Evolutionary conservation across 768 basidiomycete species (phyloP), one percentile per base, ranked within the genome.

Genomic region (Ramaria sp.): DNA sequence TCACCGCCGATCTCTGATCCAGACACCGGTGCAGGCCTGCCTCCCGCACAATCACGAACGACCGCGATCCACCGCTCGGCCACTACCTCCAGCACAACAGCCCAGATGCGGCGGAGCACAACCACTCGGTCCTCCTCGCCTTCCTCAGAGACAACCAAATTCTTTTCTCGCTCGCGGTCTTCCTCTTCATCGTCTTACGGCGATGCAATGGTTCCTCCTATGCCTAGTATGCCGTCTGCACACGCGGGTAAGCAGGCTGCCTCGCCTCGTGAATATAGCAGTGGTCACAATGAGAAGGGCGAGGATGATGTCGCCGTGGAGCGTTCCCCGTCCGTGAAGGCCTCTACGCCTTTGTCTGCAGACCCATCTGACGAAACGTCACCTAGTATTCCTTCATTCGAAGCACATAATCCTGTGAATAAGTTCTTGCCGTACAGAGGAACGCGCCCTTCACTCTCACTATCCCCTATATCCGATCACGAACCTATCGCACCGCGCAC

Each of bases 141-240:
- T 83, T 82, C 65, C 69, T 75, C 48, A 71, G 69, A 42, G 72
- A 79, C 0, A 68, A 71, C 51, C 77, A 78, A 0, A 67, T 49
- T 57, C 37, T 57, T 57, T 27, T 57, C 55, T 9, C 55, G 55
- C 34, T 57, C 55, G 48, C 45, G 55, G 0, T 73, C 74, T 10
- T 84, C 83, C 0, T 84, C 83, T 0, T 66, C 76, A 0, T 81
- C 84, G 0, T 86, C 86, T 2, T 75, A 73, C 41, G 76, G 75
- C 0, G 76, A 75, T 4, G 72, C 73, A 24, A 60, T 65, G 0
- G 30, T 27, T 13, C 62, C 77, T 1, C 78, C 75, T 1, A 45
- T 74, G 45, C 76, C 78, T 5, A 67, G 64, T 15, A 10, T 60
- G 20, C 50, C 60, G 3, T 57, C 65, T 47, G 52, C 73, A 1